Percentiles rank a stretch among this genome's conserved stretches.
These are phyloP conservation scores for Solanum corneliomulleri DNA, from an alignment of 257 asterid species.

Conservation along the genomic window DNA sequence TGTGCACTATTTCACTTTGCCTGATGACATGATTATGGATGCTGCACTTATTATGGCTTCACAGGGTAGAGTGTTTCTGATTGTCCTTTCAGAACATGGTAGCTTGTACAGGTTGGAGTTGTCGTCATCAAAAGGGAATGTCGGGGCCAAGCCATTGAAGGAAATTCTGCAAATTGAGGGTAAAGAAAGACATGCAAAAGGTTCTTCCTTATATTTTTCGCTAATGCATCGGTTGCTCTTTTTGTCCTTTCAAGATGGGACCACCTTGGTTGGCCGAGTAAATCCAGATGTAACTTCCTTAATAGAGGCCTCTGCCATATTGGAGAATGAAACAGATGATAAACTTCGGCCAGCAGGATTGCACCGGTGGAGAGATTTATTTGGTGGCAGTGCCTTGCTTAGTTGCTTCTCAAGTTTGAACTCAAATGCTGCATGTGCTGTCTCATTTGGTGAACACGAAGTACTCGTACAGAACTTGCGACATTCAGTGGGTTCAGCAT, in stretches of 20 bases:
- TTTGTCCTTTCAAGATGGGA: conserved; percentile 90
- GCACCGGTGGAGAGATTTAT: conserved; percentile 89
- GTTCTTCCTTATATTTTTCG: conserved; percentile 70
- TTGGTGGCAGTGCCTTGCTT: conserved; percentile 65
- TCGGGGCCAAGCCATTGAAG: conserved; percentile 75
- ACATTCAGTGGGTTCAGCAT: conserved; percentile 69
- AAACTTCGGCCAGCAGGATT: conserved; percentile 80
- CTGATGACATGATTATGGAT: conserved; percentile 70
- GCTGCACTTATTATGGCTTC: conserved; percentile 75
- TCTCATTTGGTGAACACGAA: conserved; percentile 79
- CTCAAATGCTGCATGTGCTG: conserved; percentile 58
- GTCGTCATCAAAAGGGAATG: conserved; percentile 72
- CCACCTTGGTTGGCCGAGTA: conserved; percentile 70
- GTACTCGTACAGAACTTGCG: conserved; percentile 72
- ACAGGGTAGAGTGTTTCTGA: conserved; percentile 62
- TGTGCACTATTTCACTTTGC: conserved; percentile 74
- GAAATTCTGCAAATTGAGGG: conserved; percentile 68
- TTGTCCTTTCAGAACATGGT: conserved; percentile 79
- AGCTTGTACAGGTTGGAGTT: conserved; percentile 79
- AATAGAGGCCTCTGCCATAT: conserved; percentile 55
- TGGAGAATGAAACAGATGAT: conserved; percentile 69
- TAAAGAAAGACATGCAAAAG: conserved; percentile 45
- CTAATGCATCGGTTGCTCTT: conserved; percentile 76
- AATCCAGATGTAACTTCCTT: conserved; percentile 69
- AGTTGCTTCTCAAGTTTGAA: conserved; percentile 82